These are phyloP conservation scores for Lecanicillium sp. DNA, from an alignment of 2,329 filamentous ascomycete species.

Conservation along the genomic window DNA sequence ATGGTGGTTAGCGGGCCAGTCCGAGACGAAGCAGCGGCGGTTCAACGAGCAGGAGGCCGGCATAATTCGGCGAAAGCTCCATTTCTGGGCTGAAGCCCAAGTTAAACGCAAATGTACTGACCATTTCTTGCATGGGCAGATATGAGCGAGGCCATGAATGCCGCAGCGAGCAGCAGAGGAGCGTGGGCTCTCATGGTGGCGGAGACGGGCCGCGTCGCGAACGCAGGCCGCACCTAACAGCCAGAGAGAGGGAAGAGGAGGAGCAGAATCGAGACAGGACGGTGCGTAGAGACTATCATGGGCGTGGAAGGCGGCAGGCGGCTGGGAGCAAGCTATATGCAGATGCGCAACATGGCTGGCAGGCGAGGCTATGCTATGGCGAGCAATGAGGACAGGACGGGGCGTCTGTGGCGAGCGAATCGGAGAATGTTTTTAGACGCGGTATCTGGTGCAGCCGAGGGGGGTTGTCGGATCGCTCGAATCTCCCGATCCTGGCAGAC, in stretches of 20 bases:
- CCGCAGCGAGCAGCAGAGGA: slow-evolving; percentile 16
- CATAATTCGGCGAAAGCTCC: too few species aligned
- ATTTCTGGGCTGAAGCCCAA: too few species aligned
- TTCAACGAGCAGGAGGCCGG: too few species aligned
- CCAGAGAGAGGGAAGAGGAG: background rate
- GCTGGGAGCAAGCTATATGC: slow-evolving; percentile 2
- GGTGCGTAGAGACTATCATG: background rate
- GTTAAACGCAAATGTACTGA: too few species aligned
- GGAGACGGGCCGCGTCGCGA: slow-evolving; percentile 1
- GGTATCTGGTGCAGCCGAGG: background rate
- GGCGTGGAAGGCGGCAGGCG: slow-evolving; percentile 2
- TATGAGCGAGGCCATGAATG: slow-evolving; percentile 13
- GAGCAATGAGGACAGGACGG: background rate
- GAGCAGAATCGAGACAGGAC: background rate
- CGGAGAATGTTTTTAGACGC: background rate
- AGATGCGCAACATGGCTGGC: slow-evolving; percentile 6
- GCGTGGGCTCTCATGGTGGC: slow-evolving; percentile 18
- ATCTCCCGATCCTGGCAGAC: too few species aligned
- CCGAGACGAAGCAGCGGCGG: background rate
- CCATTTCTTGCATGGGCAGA: slow-evolving; percentile 15
- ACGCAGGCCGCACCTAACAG: background rate
- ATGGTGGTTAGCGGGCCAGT: background rate
- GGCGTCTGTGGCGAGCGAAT: background rate
- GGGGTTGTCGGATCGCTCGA: too few species aligned
- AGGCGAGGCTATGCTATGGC: background rate